Evolutionary conservation across 352 stramenopile genomes (phyloP).

Genomic region (Globisporangium iwayamae): DNA sequence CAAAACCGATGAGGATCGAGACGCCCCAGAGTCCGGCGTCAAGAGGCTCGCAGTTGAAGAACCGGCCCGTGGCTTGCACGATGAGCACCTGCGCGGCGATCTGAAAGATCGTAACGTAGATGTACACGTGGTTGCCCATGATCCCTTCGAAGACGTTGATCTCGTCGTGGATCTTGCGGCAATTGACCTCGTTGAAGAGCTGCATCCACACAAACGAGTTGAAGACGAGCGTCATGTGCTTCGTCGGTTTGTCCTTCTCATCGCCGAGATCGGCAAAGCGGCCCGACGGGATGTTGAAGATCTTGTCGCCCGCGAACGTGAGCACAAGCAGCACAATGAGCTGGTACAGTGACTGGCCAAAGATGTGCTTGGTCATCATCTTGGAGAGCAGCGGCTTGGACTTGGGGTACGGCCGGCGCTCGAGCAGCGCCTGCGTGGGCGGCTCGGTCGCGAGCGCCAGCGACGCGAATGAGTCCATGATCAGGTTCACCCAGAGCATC

Average conservation of each 20-base stretch:
- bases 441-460: slow-evolving; percentile 94
- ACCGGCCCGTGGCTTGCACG: slow-evolving; percentile 89
- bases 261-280: slow-evolving; percentile 33
- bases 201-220: slow-evolving; percentile 98
- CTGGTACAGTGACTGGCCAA: slow-evolving; percentile 91
- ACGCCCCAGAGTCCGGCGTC: slow-evolving; percentile 45
- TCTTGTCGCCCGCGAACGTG: slow-evolving; percentile 70
- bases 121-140: slow-evolving; percentile 89
- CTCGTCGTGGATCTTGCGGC: slow-evolving; percentile 79
- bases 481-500: slow-evolving; percentile 98
- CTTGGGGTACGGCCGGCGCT: slow-evolving; percentile 90
- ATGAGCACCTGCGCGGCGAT: slow-evolving; percentile 93
- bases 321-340: slow-evolving; percentile 87
- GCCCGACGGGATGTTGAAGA: slow-evolving; percentile 45
- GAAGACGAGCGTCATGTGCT: slow-evolving; percentile 96
- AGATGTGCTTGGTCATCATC: slow-evolving; percentile 95
- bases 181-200: slow-evolving; percentile 90
- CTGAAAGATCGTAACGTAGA: slow-evolving; percentile 89
- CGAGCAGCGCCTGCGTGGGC: slow-evolving; percentile 87
- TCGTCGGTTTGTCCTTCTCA: slow-evolving; percentile 44
- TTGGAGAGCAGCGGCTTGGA: slow-evolving; percentile 91
- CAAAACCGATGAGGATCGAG: slow-evolving; percentile 45
- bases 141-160: slow-evolving; percentile 94
- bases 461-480: slow-evolving; percentile 98
- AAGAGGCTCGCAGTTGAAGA: slow-evolving; percentile 62